Percentiles rank a stretch among this genome's conserved stretches.
phyloP scores from a whole-genome alignment of 2,329 filamentous ascomycete species.

The Fusarium algeriense region DNA sequence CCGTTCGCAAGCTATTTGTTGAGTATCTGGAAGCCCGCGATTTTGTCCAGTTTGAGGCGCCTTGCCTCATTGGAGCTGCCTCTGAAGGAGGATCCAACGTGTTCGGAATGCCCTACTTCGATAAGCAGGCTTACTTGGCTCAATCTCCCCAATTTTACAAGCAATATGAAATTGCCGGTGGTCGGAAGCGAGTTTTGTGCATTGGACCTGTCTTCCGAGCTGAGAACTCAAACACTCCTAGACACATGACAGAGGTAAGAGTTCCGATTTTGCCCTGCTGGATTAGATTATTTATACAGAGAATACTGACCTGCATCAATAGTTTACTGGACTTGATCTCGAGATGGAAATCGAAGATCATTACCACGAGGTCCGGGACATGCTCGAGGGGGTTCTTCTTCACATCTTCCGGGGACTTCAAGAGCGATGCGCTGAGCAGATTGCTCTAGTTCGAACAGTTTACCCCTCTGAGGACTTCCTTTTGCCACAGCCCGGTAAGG shows the following conservation, averaged over 20 bases:
- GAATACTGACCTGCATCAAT: constrained; percentile 18
- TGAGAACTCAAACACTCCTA: constrained; percentile 86
- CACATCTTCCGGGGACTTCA: constrained; percentile 83
- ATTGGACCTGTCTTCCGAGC: constrained; percentile 86
- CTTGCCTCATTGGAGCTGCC: constrained; percentile 88
- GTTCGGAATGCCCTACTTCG: constrained; percentile 91
- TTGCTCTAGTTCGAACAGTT: constrained; percentile 76
- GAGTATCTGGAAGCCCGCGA: constrained; percentile 74
- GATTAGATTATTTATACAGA: background rate
- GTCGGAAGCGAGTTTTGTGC: constrained; percentile 81
- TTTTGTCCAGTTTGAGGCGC: constrained; percentile 78
- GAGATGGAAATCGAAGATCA: constrained; percentile 86
- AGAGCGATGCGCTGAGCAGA: constrained; percentile 75
- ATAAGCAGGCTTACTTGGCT: constrained; percentile 81
- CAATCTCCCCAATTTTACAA: constrained; percentile 90
- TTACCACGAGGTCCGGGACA: constrained; percentile 79
- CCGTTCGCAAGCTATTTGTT: constrained; percentile 77
- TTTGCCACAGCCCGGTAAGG: constrained; percentile 79
- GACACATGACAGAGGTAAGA: constrained; percentile 81
- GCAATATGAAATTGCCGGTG: constrained; percentile 85
- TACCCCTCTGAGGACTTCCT: constrained; percentile 85
- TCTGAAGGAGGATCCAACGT: constrained; percentile 95
- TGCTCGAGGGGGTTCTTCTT: constrained; percentile 80
- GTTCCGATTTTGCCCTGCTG: constrained; percentile 13
- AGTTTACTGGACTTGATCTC: constrained; percentile 88